These are phyloP conservation scores for Luffa aegyptiaca DNA, from an alignment of 306 rosid species.

Conservation along the genomic window DNA sequence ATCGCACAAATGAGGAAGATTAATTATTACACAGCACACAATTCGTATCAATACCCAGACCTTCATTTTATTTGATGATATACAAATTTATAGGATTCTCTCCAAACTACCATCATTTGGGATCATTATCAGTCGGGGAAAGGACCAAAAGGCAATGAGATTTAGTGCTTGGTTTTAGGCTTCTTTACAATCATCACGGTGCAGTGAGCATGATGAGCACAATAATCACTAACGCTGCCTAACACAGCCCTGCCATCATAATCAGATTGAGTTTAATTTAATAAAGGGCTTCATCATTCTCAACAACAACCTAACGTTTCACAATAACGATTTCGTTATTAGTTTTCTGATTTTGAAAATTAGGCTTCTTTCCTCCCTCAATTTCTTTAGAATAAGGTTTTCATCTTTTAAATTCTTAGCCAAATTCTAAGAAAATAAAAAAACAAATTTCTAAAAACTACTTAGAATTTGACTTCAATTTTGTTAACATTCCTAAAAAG, in stretches of 20 bases:
- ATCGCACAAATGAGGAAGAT: neutral
- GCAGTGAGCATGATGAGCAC: constrained; percentile 17
- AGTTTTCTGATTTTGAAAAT: too few species aligned
- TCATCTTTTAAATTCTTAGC: too few species aligned
- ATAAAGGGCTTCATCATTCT: neutral
- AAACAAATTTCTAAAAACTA: too few species aligned
- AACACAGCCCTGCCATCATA: constrained; percentile 8
- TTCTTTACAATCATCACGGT: constrained; percentile 11
- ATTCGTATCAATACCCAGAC: neutral
- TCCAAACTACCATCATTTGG: neutral
- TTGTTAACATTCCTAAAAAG: too few species aligned
- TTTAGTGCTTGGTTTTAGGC: constrained; percentile 10
- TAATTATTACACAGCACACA: neutral
- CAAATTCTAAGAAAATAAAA: too few species aligned
- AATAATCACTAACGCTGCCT: constrained; percentile 15
- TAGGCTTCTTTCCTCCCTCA: too few species aligned
- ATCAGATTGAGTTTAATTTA: neutral
- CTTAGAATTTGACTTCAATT: too few species aligned
- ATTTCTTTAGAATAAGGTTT: too few species aligned
- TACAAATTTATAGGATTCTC: neutral
- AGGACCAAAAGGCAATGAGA: neutral
- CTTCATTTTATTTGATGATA: neutral
- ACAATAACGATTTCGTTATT: too few species aligned
- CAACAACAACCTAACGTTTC: neutral
- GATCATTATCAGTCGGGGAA: neutral